These are phyloP conservation scores for Pluteus cervinus DNA, from an alignment of 768 basidiomycete species.

Conservation along the genomic window DNA sequence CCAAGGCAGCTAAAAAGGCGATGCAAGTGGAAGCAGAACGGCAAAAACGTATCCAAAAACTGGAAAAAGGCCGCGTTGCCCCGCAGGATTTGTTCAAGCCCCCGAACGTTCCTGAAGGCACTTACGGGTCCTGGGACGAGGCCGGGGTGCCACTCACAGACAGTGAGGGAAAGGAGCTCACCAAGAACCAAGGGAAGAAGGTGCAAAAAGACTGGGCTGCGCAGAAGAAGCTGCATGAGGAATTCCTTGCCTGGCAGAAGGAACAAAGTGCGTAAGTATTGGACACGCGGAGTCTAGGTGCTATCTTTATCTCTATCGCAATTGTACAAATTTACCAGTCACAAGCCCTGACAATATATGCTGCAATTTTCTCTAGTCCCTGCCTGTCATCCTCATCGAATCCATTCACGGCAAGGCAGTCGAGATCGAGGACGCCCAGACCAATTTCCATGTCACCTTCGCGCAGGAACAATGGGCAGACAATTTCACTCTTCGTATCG, in stretches of 20 bases:
- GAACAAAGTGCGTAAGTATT: conserved; percentile 14
- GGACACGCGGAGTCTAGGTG: conserved; percentile 4
- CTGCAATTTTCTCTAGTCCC: conserved; percentile 73
- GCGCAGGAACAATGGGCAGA: conserved; percentile 60
- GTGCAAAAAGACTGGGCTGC: conserved; percentile 61
- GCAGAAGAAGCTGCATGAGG: conserved; percentile 79
- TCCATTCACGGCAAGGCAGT: conserved; percentile 65
- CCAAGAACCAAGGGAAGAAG: conserved; percentile 78
- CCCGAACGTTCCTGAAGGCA: conserved; percentile 65
- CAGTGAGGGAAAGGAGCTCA: conserved; percentile 75
- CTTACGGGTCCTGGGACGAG: conserved; percentile 82
- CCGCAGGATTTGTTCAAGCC: conserved; percentile 82
- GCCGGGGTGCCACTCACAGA: conserved; percentile 83
- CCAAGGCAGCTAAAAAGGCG: conserved; percentile 76
- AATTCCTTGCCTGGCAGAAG: conserved; percentile 52
- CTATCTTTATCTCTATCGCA: conserved; percentile 7
- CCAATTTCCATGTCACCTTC: conserved; percentile 24
- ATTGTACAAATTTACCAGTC: conserved; percentile 46
- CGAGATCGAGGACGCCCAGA: conserved; percentile 76
- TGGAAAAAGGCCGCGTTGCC: conserved; percentile 78
- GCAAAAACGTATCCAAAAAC: conserved; percentile 63
- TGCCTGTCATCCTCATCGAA: conserved; percentile 73
- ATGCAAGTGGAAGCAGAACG: conserved; percentile 59
- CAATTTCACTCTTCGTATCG: conserved; percentile 86
- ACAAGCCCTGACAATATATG: conserved; percentile 54